These are phyloP conservation scores for Chlorophyllum brunneum DNA, from an alignment of 768 basidiomycete genomes.

Conservation along the genomic window DNA sequence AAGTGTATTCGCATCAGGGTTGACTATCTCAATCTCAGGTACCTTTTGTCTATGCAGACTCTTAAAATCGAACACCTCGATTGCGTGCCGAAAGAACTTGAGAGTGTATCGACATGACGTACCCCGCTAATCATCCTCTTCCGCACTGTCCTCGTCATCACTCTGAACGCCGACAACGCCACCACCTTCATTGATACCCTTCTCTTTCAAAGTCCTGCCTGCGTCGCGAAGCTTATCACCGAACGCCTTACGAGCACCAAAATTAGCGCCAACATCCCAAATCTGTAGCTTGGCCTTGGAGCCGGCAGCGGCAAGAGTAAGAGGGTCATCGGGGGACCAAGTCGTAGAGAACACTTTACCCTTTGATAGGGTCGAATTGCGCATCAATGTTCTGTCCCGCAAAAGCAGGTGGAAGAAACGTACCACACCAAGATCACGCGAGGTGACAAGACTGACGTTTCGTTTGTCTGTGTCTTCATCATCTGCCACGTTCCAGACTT, in stretches of 20 bases:
- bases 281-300: constrained; percentile 92
- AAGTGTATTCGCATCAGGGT: no score
- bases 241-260: constrained; percentile 80
- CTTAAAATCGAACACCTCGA: no score
- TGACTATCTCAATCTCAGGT: no score
- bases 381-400: not conserved
- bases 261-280: constrained; percentile 90
- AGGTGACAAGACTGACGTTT: constrained; percentile 79
- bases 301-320: constrained; percentile 91
- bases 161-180: constrained; percentile 67
- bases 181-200: constrained; percentile 42
- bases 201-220: constrained; percentile 66
- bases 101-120: not conserved
- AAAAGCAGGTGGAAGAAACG: constrained; percentile 22
- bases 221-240: constrained; percentile 71
- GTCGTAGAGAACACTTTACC: constrained; percentile 93
- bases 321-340: constrained; percentile 93
- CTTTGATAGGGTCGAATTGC: constrained; percentile 38
- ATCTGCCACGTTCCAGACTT: constrained; percentile 89
- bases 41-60: no score
- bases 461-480: constrained; percentile 59
- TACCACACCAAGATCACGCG: constrained; percentile 89
- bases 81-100: no score
- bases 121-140: constrained; percentile 29
- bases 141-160: constrained; percentile 68